Evolutionary conservation across 225 moss, liverwort and hornwort species (phyloP), one percentile per base, ranked within the genome.

Genomic region (Antitrichia curtipendula): DNA sequence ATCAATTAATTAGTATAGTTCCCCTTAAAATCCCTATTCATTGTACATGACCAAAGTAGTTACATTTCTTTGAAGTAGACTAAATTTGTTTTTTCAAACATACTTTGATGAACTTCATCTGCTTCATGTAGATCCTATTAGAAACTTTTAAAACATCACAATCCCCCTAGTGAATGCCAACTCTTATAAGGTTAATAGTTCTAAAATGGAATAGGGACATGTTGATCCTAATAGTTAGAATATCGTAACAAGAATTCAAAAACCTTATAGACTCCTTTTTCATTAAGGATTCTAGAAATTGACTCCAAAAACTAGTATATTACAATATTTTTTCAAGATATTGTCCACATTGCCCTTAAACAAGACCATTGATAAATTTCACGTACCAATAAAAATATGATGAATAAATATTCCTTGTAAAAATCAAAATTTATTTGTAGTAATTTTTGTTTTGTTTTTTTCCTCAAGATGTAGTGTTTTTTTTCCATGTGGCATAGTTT

Each of bases 121-220:
- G 2, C 10, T 64, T 64, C 0, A 3, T 10, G 3, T 64, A 64
- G 36, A 6, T 64, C n/a, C n/a, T 2, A 21, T 7, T n/a, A 21
- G 2, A 20, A 66, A 12, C 21, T 12, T 66, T n/a, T 5, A 12
- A 11, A n/a, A 32, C 66, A 66, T 21, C 4, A 21, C 0, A 66
- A n/a, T n/a, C 21, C 7, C 1, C 3, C 36, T 1, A 65, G 3
- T 20, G 5, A 11, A 64, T 36, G 21, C 2, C 0, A 0, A 12
- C 6, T 21, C 4, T 66, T n/a, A 1, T 10, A 21, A 21, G 12
- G 21, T 66, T 20, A n/a, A 65, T 65, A 20, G 65, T 21, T 65
- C 15, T 20, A n/a, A 21, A 66, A n/a, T 20, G 3, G 11, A 66
- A 21, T n/a, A 66, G n/a, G 6, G 11, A 21, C 7, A n/a, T 66